phyloP scores from a whole-genome alignment of 345 rosid species.

The Nephelium lappaceum region DNA sequence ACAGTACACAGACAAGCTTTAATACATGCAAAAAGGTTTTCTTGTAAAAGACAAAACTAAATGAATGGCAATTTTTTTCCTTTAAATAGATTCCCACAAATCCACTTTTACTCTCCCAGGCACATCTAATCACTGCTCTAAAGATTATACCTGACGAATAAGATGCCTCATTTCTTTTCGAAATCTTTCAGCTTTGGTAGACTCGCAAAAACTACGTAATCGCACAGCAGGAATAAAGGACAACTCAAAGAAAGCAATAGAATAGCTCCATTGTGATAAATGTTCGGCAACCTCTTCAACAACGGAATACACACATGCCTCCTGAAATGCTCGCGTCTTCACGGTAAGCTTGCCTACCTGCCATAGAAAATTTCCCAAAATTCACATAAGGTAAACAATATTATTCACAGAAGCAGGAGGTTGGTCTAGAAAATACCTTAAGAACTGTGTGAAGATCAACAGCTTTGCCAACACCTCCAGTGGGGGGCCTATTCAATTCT shows the following conservation, averaged over 20 bases:
- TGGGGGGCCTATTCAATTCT: slow-evolving; percentile 77
- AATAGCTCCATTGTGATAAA: slow-evolving; percentile 90
- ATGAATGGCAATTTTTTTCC: not conserved
- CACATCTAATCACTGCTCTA: not conserved
- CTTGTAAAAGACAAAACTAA: not conserved
- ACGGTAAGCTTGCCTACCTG: slow-evolving; percentile 81
- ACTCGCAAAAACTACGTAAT: slow-evolving; percentile 75
- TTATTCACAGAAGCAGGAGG: not conserved
- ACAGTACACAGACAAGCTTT: slow-evolving; percentile 10
- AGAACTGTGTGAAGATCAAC: slow-evolving; percentile 70
- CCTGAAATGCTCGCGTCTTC: slow-evolving; percentile 94
- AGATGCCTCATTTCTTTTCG: slow-evolving; percentile 87
- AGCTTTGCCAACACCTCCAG: slow-evolving; percentile 90
- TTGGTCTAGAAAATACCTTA: slow-evolving; percentile 49
- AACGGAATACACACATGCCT: slow-evolving; percentile 85
- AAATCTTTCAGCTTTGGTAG: slow-evolving; percentile 85
- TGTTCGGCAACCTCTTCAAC: slow-evolving; percentile 90
- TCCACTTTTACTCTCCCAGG: slow-evolving; percentile 6
- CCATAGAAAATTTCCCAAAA: slow-evolving; percentile 12
- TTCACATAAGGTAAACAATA: slow-evolving; percentile 8
- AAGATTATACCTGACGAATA: slow-evolving; percentile 65
- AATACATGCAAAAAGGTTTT: not conserved
- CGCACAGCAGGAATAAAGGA: slow-evolving; percentile 77
- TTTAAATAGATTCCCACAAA: not conserved
- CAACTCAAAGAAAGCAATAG: slow-evolving; percentile 79